Base-by-base conservation (phyloP, 177 flowering plant species). In the Tripterygium wilfordii region DNA sequence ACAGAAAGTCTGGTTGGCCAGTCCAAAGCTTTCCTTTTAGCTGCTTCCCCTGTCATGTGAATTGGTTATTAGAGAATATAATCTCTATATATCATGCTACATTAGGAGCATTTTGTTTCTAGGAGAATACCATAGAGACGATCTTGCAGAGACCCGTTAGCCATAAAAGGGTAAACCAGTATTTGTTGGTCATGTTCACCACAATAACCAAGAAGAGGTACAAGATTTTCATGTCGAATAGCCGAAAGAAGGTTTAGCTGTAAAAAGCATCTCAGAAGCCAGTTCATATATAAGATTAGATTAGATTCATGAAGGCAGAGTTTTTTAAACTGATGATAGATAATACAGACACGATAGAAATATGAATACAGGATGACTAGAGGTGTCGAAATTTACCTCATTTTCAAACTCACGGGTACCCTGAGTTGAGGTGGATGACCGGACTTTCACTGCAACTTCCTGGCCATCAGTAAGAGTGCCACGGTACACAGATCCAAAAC, bases 131-230 rank as follows among this genome's bases (percentile, higher is more conserved):
- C 95, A 39, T 82, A 80, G 49, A 85, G 82, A 23, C 85, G 83
- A 70, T 85, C 95, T 63, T 85, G 89, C 39, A 82, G 81, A 45
- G 95, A 85, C 36, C 95, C 89, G 64, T 85, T 85, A 15, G 95
- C 82, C 95, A 85, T 82, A 47, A 76, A 85, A 47, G 85, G 83
- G 54, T 82, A 85, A 27, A 85, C 89, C 18, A 85, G 82, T 54
- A 85, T 85, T 61, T 80, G 87, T 53, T 85, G 89, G 51, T 82
- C 87, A 56, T 68, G 69, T 63, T 85, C 89, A 22, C 76, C 60
- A 48, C 95, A 85, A 45, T 68, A 80, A 33, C 95, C 95, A 43
- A 82, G 75, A 49, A 85, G 87, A 17, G 89, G 95, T 46, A 85
- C 89, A 66, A 85, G 62, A 55, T 82, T 80, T 64, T 80, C 87